Evolutionary conservation across 1,284 basidiomycete genomes (phyloP), one percentile per base, ranked within the genome.

Genomic region (Phenoliferia sp.): DNA sequence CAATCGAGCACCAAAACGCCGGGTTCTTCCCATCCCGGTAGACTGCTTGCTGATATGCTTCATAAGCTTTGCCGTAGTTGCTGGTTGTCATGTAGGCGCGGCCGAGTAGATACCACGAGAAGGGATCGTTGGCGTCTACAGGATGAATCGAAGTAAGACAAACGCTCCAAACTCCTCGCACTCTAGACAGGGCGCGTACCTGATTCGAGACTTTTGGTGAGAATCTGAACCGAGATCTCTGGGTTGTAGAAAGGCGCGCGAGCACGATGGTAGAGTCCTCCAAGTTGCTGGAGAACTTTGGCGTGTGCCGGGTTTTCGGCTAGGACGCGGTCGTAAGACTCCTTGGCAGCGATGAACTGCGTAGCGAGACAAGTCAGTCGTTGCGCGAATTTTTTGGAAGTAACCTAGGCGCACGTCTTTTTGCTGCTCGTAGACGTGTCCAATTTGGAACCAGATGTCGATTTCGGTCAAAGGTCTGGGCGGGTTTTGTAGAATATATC

Each of bases 371-470:
- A 19, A 50, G 36, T 48, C 22, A 61, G 71, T 63, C 72, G 69
- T 39, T 17, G 34, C 19, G 12, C 16, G 31, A 12, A 60, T 52
- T 60, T 52, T 48, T 16, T 33, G 9, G 3, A 29, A 28, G 15
- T 15, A 33, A 35, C 26, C 17, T 7, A 17, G 15, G 84, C 88
- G 81, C 77, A 93, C 91, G 78, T 96, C 92, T 79, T 93, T 90
- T 80, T 94, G 90, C 77, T 95, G 92, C 80, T 99, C 96, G 76
- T 94, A 94, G 26, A 99, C 95, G 78, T 99, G 96, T 1, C 96
- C 95, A 70, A 99, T 97, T 81, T 99, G 96, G 86, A 99, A 99
- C 92, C 94, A 98, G 71, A 99, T 98, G 77, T 99, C 94, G 73
- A 94, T 92, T 77, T 95, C 91, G 19, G 95, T 95, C 39, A 99